Conservation (phyloP, 2,329 filamentous ascomycete genomes). For the Sarocladiaceae sp. region DNA sequence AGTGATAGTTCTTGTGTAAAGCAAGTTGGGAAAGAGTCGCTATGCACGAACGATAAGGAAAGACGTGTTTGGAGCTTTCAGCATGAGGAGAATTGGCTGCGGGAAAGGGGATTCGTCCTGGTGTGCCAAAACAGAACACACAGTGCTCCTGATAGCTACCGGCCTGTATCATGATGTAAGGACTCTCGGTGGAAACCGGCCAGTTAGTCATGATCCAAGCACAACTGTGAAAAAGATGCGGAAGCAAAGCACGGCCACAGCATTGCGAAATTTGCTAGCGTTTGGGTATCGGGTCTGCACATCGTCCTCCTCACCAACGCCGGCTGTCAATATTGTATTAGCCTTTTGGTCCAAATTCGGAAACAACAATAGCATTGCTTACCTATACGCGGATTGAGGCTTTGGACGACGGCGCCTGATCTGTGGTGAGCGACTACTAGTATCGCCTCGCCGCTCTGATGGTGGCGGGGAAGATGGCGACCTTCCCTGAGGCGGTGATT, state of each 20-base stretch:
- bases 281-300: no score
- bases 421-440: neutral
- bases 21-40: neutral
- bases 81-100: no score
- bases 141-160: no score
- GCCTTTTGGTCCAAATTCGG: neutral
- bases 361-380: neutral
- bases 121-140: no score
- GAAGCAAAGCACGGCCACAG: no score
- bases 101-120: no score
- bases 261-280: no score
- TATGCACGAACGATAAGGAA: neutral
- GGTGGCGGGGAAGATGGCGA: neutral
- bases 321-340: slow-evolving; percentile 7
- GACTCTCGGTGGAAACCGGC: no score
- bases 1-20: neutral
- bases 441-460: neutral
- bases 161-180: no score
- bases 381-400: slow-evolving; percentile 13
- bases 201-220: no score
- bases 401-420: slow-evolving; percentile 7
- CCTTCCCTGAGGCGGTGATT: neutral
- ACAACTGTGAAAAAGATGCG: no score
- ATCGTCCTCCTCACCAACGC: slow-evolving; percentile 11
- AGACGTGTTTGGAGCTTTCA: no score